Percentiles rank a stretch among this genome's conserved stretches.
Conservation (phyloP, 805 yeast species). For the Saturnispora mendoncae region DNA sequence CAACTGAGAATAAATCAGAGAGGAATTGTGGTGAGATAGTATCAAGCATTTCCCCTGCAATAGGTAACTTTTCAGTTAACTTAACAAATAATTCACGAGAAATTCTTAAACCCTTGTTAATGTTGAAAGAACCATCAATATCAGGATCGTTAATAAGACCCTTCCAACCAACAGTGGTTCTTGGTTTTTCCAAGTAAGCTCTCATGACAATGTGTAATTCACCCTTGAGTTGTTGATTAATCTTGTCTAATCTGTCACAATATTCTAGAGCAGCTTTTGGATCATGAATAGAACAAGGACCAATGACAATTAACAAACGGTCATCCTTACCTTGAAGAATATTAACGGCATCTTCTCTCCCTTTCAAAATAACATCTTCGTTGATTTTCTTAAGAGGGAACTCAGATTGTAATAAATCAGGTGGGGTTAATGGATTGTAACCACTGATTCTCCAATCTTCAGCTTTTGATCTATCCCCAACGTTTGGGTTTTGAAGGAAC, state of each 20-base stretch:
- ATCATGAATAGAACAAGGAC: conserved; percentile 97
- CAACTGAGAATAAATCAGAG: conserved; percentile 86
- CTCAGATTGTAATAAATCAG: conserved; percentile 85
- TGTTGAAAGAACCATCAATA: conserved; percentile 83
- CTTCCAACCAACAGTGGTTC: conserved; percentile 99
- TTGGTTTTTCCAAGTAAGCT: conserved; percentile 95
- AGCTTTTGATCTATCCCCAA: conserved; percentile 72
- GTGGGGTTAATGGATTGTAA: conserved; percentile 93
- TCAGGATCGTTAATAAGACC: conserved; percentile 97
- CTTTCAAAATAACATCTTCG: conserved; percentile 56
- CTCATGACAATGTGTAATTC: conserved; percentile 90
- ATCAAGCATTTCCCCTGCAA: conserved; percentile 96
- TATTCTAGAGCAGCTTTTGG: conserved; percentile 88
- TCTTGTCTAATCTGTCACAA: conserved; percentile 52
- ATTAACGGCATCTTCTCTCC: conserved; percentile 65
- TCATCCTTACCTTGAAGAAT: conserved; percentile 79
- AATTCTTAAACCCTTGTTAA: conserved; percentile 87
- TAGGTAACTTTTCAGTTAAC: conserved; percentile 77
- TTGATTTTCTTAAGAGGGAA: conserved; percentile 56
- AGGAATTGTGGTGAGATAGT: conserved; percentile 95
- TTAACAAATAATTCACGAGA: conserved; percentile 80
- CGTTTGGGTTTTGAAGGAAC: conserved; percentile 78
- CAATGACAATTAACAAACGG: conserved; percentile 79
- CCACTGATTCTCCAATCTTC: conserved; percentile 79
- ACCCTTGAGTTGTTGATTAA: conserved; percentile 53